Conservation (phyloP, 371 early-diverging fungal species). For the Capillidium rhysosporum region DNA sequence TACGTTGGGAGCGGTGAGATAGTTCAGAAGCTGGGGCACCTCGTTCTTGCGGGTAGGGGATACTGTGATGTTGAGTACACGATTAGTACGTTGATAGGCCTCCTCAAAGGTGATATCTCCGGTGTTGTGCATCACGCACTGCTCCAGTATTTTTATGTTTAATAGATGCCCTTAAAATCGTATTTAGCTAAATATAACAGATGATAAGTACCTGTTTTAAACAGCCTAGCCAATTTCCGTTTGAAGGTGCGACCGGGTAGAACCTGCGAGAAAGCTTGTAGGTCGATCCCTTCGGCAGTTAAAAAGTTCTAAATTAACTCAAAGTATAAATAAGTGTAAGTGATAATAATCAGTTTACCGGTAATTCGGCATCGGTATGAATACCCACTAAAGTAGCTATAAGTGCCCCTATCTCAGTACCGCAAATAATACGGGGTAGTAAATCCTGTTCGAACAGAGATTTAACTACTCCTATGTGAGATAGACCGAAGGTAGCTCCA, state of each 20-base stretch:
- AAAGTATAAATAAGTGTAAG: not conserved
- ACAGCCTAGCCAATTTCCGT: constrained; percentile 33
- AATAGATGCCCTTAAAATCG: constrained; percentile 30
- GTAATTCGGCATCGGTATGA: constrained; percentile 44
- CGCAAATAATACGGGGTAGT: constrained; percentile 48
- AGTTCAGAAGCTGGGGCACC: constrained; percentile 45
- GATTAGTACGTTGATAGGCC: constrained; percentile 34
- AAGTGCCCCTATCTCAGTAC: constrained; percentile 45
- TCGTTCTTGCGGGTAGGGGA: constrained; percentile 40
- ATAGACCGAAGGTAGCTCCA: constrained; percentile 45
- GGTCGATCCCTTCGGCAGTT: constrained; percentile 34
- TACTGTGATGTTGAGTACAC: constrained; percentile 49
- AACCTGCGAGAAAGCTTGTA: constrained; percentile 34
- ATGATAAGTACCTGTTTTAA: constrained; percentile 30
- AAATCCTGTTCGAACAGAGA: constrained; percentile 36
- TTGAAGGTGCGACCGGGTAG: constrained; percentile 25
- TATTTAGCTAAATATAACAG: not conserved
- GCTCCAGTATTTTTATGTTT: constrained; percentile 43
- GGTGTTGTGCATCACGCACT: constrained; percentile 40
- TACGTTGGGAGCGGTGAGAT: constrained; percentile 57
- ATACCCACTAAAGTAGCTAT: constrained; percentile 51
- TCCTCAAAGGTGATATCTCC: constrained; percentile 57
- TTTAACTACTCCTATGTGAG: constrained; percentile 55
- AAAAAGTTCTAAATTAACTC: constrained; percentile 20
- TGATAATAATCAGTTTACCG: constrained; percentile 16